Evolutionary conservation across 345 rosid genomes (phyloP).

Genomic region (Salix exigua): DNA sequence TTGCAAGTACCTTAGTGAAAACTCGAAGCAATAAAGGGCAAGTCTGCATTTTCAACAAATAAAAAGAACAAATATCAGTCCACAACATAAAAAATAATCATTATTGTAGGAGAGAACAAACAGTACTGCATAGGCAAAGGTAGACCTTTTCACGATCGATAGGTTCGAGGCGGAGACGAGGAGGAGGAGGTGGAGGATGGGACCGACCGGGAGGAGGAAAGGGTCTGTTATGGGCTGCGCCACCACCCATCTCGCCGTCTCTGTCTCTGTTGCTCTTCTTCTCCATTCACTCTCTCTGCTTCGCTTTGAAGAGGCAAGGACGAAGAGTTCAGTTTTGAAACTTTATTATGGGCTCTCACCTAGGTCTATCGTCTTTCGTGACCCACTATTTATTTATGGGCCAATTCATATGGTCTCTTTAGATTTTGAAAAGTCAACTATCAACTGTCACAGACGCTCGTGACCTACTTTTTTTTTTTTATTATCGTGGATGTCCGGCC

Average conservation of each 20-base stretch:
- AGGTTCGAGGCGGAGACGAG: neutral
- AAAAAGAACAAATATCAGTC: neutral
- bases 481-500: too few relatives aligned
- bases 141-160: constrained; percentile 17
- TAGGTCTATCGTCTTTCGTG: neutral
- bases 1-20: constrained; percentile 12
- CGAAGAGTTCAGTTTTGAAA: neutral
- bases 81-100: neutral
- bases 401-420: neutral
- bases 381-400: neutral
- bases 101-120: neutral
- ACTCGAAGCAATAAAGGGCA: constrained; percentile 21
- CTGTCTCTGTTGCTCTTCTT: constrained; percentile 1
- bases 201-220: neutral
- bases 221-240: neutral
- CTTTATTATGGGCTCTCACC: neutral
- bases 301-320: neutral
- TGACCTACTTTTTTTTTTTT: too few relatives aligned
- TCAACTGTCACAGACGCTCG: too few relatives aligned
- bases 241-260: constrained; percentile 2
- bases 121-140: neutral
- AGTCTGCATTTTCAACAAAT: constrained; percentile 1
- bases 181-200: neutral
- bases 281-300: neutral
- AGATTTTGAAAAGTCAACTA: too few relatives aligned